These are phyloP conservation scores for Ophiostoma ips DNA, from an alignment of 2,329 filamentous ascomycete genomes.

Conservation along the genomic window DNA sequence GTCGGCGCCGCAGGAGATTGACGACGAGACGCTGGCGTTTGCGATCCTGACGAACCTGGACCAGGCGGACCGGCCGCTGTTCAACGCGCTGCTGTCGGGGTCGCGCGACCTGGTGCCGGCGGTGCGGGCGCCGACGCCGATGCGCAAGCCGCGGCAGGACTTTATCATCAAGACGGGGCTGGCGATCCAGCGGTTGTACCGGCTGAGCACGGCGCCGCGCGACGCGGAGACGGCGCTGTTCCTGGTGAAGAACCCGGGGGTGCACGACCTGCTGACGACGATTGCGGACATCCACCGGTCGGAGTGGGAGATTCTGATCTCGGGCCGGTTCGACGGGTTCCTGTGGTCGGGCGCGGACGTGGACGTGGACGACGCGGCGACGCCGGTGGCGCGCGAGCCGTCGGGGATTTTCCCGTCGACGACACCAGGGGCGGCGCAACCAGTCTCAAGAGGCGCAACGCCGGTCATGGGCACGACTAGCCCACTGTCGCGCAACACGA, in stretches of 20 bases:
- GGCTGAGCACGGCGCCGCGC: slow-evolving; percentile 56
- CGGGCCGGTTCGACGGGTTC: slow-evolving; percentile 90
- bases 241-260: slow-evolving; percentile 64
- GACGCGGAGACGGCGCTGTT: slow-evolving; percentile 80
- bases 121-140: slow-evolving; percentile 54
- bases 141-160: slow-evolving; percentile 51
- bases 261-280: slow-evolving; percentile 79
- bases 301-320: slow-evolving; percentile 95
- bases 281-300: slow-evolving; percentile 75
- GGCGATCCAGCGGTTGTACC: slow-evolving; percentile 75
- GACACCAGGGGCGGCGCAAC: slow-evolving; percentile 26
- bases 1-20: slow-evolving; percentile 73
- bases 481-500: slow-evolving; percentile 39
- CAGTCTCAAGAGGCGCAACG: slow-evolving; percentile 24
- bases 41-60: slow-evolving; percentile 83
- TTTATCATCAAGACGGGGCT: slow-evolving; percentile 62
- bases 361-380: slow-evolving; percentile 24
- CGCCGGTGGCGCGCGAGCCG: slow-evolving; percentile 26
- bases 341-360: slow-evolving; percentile 89
- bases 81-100: slow-evolving; percentile 63
- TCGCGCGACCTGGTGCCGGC: slow-evolving; percentile 41
- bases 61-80: slow-evolving; percentile 60
- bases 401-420: slow-evolving; percentile 29
- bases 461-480: slow-evolving; percentile 26
- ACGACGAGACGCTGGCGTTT: slow-evolving; percentile 87